phyloP scores from a whole-genome alignment of 371 early-diverging fungal genomes.

The Chytridium lagenaria region DNA sequence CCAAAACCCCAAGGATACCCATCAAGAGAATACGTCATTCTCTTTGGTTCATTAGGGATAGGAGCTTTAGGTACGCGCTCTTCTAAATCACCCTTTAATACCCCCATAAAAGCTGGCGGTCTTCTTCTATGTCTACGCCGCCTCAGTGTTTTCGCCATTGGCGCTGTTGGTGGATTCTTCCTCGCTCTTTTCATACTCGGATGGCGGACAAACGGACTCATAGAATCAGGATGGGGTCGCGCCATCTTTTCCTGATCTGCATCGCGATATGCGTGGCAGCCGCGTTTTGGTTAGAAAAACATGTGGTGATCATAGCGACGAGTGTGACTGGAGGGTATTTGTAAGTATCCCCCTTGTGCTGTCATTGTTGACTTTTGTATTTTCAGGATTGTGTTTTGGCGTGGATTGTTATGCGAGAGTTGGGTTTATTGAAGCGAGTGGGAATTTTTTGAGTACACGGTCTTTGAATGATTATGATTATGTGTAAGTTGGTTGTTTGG shows the following conservation, averaged over 20 bases:
- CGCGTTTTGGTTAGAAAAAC: conserved; percentile 41
- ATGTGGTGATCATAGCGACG: conserved; percentile 40
- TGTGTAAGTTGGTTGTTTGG: background rate
- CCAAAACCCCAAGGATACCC: conserved; percentile 56
- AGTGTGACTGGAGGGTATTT: conserved; percentile 41
- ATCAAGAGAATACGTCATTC: conserved; percentile 48
- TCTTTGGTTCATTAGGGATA: conserved; percentile 49
- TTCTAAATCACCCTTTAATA: conserved; percentile 44
- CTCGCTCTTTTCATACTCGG: conserved; percentile 61
- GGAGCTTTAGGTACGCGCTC: conserved; percentile 30
- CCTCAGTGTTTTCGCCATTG: conserved; percentile 37
- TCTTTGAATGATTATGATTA: background rate
- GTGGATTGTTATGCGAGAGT: conserved; percentile 45
- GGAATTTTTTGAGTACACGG: conserved; percentile 25
- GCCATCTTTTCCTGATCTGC: conserved; percentile 67
- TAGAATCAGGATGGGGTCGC: conserved; percentile 63
- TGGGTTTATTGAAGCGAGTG: conserved; percentile 38
- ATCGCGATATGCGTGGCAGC: conserved; percentile 59
- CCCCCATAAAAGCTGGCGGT: conserved; percentile 54
- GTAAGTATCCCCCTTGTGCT: too few relatives aligned
- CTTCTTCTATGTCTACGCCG: conserved; percentile 53
- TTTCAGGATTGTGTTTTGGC: conserved; percentile 35
- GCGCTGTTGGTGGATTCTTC: conserved; percentile 42
- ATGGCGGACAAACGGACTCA: conserved; percentile 62
- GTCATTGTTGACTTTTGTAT: too few relatives aligned